Evolutionary conservation across 2,329 filamentous ascomycete genomes (phyloP), one percentile per base, ranked within the genome.

Genomic region (Aureobasidium melanogenum): DNA sequence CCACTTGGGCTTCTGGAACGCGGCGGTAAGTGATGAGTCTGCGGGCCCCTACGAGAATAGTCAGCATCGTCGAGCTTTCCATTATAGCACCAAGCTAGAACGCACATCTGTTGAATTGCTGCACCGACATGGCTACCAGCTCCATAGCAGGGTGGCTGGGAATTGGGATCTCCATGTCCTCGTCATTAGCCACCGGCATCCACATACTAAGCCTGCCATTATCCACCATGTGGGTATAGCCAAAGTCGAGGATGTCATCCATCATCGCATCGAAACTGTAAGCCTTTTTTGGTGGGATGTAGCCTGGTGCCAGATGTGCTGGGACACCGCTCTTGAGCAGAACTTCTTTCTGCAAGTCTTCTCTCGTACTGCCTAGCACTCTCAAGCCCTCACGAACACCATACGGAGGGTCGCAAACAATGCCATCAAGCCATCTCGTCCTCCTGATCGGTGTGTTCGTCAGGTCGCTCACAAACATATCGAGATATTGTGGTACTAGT

Each of bases 341-440:
- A 68, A 79, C 76, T 59, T 80, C 79, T 55, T 79, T 79, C 10
- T 72, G 70, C 68, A 75, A 61, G 17, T 67, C 64, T 6, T 77
- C 76, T 67, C 94, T 86, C 64, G 87, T 84, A 59, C 84, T 82
- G 0, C 94, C 94, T 0, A 99, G 79, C 1, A 99, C 93, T 69
- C 89, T 89, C 63, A 97, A 75, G 0, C 94, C 94, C 74, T 99
- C 94, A 51, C 94, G 82, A 6, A 99, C 91, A 2, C 94, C 94
- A 70, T 99, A 99, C 0, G 94, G 94, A 19, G 94, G 94, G 75
- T 99, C 94, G 69, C 92, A 97, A 7, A 97, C 80, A 63, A 99
- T 96, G 4, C 90, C 92, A 73, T 99, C 92, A 63, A 97, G 84
- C 66, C 87, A 82, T 55, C 83, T 73, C 34, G 73, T 74, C 54